A percentile compares a stretch with the other conserved stretches of the same genome.
Evolutionary conservation across 768 basidiomycete species (phyloP).

Genomic region (Boletus sp.): DNA sequence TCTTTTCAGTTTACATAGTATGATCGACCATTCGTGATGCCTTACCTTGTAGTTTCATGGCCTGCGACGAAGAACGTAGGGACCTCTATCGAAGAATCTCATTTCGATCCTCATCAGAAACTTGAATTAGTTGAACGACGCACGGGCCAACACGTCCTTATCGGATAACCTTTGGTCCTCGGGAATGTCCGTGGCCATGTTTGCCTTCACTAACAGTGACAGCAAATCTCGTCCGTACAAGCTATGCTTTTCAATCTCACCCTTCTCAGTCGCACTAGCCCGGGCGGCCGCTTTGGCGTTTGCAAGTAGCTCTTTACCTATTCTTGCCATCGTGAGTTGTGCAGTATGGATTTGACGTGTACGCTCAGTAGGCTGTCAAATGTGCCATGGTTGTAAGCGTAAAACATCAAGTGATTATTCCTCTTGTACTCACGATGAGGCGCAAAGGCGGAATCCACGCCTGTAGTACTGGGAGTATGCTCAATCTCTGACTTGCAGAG

Average conservation of each 20-base stretch:
- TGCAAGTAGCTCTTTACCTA: slow-evolving; percentile 31
- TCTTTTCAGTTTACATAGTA: background rate
- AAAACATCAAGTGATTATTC: too few species aligned
- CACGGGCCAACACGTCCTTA: slow-evolving; percentile 47
- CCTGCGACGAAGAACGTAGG: slow-evolving; percentile 62
- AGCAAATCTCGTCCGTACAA: slow-evolving; percentile 52
- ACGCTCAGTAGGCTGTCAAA: background rate
- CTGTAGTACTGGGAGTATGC: slow-evolving; percentile 34
- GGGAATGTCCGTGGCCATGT: slow-evolving; percentile 59
- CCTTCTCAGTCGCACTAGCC: slow-evolving; percentile 16
- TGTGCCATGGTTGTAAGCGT: background rate
- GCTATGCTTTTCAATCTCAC: slow-evolving; percentile 34
- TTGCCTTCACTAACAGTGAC: slow-evolving; percentile 38
- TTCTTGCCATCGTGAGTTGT: slow-evolving; percentile 41
- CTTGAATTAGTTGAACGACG: background rate
- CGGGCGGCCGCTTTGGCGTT: slow-evolving; percentile 23
- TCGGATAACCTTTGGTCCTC: slow-evolving; percentile 57
- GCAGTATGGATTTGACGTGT: background rate
- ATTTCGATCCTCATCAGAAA: background rate
- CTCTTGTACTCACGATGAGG: slow-evolving; percentile 34
- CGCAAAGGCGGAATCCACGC: slow-evolving; percentile 37
- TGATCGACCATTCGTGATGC: background rate
- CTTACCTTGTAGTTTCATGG: slow-evolving; percentile 49
- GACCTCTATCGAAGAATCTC: slow-evolving; percentile 42
- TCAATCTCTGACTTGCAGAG: background rate